Percentiles rank a stretch among this genome's conserved stretches.
Evolutionary conservation across 805 yeast species (phyloP).

Genomic region (Teunomyces kruisii): DNA sequence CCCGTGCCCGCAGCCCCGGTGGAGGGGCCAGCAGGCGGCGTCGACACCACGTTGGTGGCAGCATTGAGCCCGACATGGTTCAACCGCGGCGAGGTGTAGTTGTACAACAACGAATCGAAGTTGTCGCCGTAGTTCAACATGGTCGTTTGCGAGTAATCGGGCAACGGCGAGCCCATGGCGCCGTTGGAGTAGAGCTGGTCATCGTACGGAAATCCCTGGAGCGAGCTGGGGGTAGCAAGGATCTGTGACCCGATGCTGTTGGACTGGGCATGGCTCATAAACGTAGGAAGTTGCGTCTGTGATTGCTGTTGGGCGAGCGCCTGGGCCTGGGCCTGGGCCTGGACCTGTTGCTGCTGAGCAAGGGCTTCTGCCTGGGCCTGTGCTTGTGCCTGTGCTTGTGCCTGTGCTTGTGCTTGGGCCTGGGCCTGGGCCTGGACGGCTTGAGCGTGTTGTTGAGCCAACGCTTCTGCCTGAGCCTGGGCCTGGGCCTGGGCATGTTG

Average conservation of each 20-base stretch:
- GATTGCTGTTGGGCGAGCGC: neutral
- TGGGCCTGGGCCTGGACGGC: constrained; percentile 1
- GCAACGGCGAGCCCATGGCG: constrained; percentile 8
- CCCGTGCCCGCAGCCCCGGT: neutral
- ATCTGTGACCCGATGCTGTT: neutral
- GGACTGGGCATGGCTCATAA: neutral
- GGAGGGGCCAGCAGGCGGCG: constrained; percentile 1
- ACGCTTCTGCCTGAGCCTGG: neutral
- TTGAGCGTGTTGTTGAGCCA: constrained; percentile 2
- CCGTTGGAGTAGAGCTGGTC: constrained; percentile 15
- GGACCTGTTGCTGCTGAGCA: neutral
- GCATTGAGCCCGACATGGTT: constrained; percentile 3
- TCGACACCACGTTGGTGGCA: neutral
- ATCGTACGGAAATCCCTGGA: constrained; percentile 17
- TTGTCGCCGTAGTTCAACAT: constrained; percentile 10
- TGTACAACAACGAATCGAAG: constrained; percentile 11
- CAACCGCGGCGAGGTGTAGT: constrained; percentile 5
- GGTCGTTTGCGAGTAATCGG: constrained; percentile 8
- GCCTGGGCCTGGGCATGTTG: too few species aligned
- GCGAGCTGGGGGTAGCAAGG: neutral
- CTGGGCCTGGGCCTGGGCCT: constrained; percentile 3
- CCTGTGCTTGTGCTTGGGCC: neutral
- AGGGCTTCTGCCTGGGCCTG: constrained; percentile 1
- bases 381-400: constrained; percentile 1
- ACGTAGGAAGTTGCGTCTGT: neutral